These are phyloP conservation scores for Penium margaritaceum DNA, from an alignment of 139 green algal species.

Conservation along the genomic window DNA sequence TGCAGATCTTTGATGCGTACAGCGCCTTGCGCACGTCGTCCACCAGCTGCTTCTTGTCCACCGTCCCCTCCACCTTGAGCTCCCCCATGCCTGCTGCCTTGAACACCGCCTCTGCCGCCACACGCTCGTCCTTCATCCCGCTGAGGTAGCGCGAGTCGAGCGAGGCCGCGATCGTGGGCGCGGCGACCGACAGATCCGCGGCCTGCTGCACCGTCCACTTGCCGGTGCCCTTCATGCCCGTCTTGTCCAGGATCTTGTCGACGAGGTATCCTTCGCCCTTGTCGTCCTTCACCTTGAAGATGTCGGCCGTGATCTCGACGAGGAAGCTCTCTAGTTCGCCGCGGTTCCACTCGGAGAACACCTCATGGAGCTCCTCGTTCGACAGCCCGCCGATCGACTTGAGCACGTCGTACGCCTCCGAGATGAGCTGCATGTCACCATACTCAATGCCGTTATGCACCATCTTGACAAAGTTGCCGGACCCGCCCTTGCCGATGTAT, in stretches of 20 bases:
- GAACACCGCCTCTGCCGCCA: slow-evolving; percentile 56
- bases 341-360: slow-evolving; percentile 90
- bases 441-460: slow-evolving; percentile 99
- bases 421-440: slow-evolving; percentile 98
- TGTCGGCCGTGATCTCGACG: slow-evolving; percentile 86
- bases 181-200: slow-evolving; percentile 85
- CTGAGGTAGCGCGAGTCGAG: slow-evolving; percentile 68
- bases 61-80: slow-evolving; percentile 26
- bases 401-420: slow-evolving; percentile 90
- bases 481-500: slow-evolving; percentile 77
- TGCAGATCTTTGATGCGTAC: slow-evolving; percentile 73
- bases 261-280: slow-evolving; percentile 64
- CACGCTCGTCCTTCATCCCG: slow-evolving; percentile 84
- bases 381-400: slow-evolving; percentile 83
- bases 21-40: slow-evolving; percentile 63
- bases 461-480: slow-evolving; percentile 99
- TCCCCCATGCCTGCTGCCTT: not conserved
- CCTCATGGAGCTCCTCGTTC: slow-evolving; percentile 81
- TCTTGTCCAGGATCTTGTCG: slow-evolving; percentile 97
- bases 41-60: slow-evolving; percentile 84
- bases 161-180: slow-evolving; percentile 86
- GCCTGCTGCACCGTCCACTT: slow-evolving; percentile 99
- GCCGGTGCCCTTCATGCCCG: slow-evolving; percentile 93
- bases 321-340: slow-evolving; percentile 79
- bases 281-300: slow-evolving; percentile 52